These are phyloP conservation scores for Lycium barbarum DNA, from an alignment of 257 asterid genomes.

Conservation along the genomic window DNA sequence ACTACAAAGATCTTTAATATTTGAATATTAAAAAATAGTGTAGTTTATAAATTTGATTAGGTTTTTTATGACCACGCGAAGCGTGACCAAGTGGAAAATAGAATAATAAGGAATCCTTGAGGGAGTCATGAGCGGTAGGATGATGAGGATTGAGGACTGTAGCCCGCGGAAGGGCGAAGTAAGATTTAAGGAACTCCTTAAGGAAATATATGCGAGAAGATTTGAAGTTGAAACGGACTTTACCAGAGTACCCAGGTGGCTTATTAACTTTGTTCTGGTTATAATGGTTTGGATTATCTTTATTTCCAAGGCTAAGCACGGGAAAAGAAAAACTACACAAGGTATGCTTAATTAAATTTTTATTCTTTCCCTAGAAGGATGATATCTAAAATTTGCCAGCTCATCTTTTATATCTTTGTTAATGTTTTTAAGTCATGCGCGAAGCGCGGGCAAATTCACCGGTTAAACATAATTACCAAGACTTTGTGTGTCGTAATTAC, in stretches of 20 bases:
- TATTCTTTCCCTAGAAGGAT: background rate
- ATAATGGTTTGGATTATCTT: slow-evolving; percentile 96
- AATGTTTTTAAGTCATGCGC: too few relatives aligned
- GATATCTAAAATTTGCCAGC: too few relatives aligned
- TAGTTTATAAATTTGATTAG: too few relatives aligned
- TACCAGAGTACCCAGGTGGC: slow-evolving; percentile 92
- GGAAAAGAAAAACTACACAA: slow-evolving; percentile 59
- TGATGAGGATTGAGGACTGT: slow-evolving; percentile 94
- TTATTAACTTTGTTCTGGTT: slow-evolving; percentile 87
- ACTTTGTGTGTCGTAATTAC: too few relatives aligned
- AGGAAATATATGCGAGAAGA: slow-evolving; percentile 95
- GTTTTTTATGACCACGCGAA: too few relatives aligned
- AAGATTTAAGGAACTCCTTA: slow-evolving; percentile 97
- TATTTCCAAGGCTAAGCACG: slow-evolving; percentile 95
- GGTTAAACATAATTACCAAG: too few relatives aligned
- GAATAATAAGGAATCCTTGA: slow-evolving; percentile 93
- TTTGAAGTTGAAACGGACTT: slow-evolving; percentile 95
- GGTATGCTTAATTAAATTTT: slow-evolving; percentile 61
- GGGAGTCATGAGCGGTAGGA: slow-evolving; percentile 96
- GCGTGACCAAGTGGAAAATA: slow-evolving; percentile 63
- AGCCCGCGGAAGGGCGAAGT: slow-evolving; percentile 79
- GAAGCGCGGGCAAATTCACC: too few relatives aligned
- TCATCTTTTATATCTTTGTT: too few relatives aligned
- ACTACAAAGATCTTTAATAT: too few relatives aligned
- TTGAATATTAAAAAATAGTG: too few relatives aligned